phyloP scores from a whole-genome alignment of 257 asterid species.

The Voacanga thouarsii region DNA sequence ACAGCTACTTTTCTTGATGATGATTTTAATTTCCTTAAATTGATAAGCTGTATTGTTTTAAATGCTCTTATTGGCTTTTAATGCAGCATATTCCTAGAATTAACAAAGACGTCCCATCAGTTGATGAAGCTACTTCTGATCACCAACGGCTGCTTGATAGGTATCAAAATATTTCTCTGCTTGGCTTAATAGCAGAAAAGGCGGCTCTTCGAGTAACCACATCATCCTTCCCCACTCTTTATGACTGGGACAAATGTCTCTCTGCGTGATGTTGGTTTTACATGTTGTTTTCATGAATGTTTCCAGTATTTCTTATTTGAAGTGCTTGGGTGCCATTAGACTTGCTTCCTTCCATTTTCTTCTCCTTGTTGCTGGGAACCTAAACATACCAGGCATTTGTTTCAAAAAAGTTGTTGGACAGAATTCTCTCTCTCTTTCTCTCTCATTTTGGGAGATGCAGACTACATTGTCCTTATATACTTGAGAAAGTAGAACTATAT shows the following conservation, averaged over 20 bases:
- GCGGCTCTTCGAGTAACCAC: neutral
- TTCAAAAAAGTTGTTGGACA: neutral
- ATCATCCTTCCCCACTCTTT: neutral
- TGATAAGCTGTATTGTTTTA: neutral
- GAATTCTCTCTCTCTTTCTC: neutral
- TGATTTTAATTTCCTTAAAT: neutral
- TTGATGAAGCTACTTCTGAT: constrained; percentile 90
- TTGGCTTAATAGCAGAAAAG: neutral
- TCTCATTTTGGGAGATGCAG: neutral
- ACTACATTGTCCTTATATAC: neutral
- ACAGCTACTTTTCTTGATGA: neutral
- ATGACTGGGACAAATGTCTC: neutral
- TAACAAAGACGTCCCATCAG: constrained; percentile 92
- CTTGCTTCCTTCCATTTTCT: neutral
- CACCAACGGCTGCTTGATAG: constrained; percentile 94
- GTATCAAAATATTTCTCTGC: constrained; percentile 37
- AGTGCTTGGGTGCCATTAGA: neutral
- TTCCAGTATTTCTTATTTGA: neutral
- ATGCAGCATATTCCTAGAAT: constrained; percentile 91
- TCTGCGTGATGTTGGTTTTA: neutral
- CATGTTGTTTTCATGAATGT: neutral
- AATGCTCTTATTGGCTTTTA: constrained; percentile 26
- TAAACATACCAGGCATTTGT: neutral
- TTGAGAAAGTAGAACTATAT: neutral
- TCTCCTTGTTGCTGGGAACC: neutral